A percentile compares a stretch with the other conserved stretches of the same genome.
These are phyloP conservation scores for Avicennia marina DNA, from an alignment of 257 asterid genomes.

Conservation along the genomic window DNA sequence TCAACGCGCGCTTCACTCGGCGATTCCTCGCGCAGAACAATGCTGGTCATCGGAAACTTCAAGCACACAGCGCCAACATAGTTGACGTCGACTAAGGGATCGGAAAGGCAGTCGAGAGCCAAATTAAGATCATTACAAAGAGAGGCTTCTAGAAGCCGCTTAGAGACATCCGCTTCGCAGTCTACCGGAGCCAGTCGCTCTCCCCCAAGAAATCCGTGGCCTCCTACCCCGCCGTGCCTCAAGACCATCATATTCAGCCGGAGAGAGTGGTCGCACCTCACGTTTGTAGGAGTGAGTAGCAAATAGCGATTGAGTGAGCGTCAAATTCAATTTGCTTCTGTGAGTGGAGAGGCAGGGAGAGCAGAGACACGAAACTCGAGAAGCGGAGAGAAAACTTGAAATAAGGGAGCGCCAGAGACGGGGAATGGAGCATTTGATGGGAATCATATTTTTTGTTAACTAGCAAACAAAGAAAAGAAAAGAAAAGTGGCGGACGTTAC, in stretches of 20 bases:
- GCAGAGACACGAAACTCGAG: constrained; percentile 16
- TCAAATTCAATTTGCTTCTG: constrained; percentile 7
- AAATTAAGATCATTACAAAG: constrained; percentile 47
- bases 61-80: constrained; percentile 58
- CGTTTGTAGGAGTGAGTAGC: constrained; percentile 1
- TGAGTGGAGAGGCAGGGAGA: constrained; percentile 6
- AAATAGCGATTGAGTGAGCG: constrained; percentile 17
- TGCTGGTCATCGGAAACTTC: constrained; percentile 51
- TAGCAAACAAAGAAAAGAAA: no score
- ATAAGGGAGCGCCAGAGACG: constrained; percentile 40
- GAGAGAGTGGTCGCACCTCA: constrained; percentile 3
- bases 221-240: constrained; percentile 36
- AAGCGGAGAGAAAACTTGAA: constrained; percentile 38
- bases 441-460: no score
- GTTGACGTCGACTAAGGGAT: constrained; percentile 74
- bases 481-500: no score
- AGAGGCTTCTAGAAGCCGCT: constrained; percentile 60
- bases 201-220: constrained; percentile 40
- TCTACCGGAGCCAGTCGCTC: constrained; percentile 71
- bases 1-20: constrained; percentile 46
- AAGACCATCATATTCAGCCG: constrained; percentile 41
- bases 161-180: constrained; percentile 68
- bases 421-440: constrained; percentile 21
- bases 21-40: constrained; percentile 45
- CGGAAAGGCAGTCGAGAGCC: constrained; percentile 47